Percentiles rank a stretch among this genome's conserved stretches.
Evolutionary conservation across 495 filamentous ascomycete species (phyloP).

Genomic region (Astrothelium macrocarpum): DNA sequence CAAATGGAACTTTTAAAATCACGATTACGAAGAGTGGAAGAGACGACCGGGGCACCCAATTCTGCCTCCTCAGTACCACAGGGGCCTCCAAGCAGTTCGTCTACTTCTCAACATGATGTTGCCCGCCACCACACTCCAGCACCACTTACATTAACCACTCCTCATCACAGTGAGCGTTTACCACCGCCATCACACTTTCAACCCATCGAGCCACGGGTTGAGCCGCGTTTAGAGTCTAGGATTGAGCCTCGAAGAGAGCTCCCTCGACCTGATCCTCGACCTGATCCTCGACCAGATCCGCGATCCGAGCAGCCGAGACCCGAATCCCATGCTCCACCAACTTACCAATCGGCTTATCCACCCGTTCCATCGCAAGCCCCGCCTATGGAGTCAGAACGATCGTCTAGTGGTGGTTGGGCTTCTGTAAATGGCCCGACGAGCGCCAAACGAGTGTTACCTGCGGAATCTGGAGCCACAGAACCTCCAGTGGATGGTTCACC

Average conservation of each 20-base stretch:
- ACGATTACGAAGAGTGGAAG: conserved; percentile 29
- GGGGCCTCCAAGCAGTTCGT: conserved; percentile 4
- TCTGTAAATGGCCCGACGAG: conserved; percentile 13
- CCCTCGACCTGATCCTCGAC: conserved; percentile 10
- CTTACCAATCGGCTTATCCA: conserved; percentile 10
- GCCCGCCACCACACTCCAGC: conserved; percentile 3
- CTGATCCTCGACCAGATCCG: conserved; percentile 4
- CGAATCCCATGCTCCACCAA: not conserved
- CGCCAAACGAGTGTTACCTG: conserved; percentile 12
- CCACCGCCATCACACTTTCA: conserved; percentile 18
- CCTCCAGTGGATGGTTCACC: conserved; percentile 23
- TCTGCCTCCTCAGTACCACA: conserved; percentile 1
- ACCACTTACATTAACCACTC: not conserved
- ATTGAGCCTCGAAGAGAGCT: conserved; percentile 3
- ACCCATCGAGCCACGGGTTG: conserved; percentile 8
- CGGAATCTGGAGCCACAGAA: conserved; percentile 6
- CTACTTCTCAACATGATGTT: not conserved
- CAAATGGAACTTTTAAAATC: conserved; percentile 31
- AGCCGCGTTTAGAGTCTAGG: not conserved
- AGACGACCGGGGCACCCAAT: conserved; percentile 8
- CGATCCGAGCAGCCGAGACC: too few relatives aligned
- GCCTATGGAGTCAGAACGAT: conserved; percentile 9
- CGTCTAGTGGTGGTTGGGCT: conserved; percentile 13
- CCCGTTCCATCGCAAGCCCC: conserved; percentile 3
- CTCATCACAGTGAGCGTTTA: conserved; percentile 10